These are phyloP conservation scores for Areca catechu DNA, from an alignment of 176 grass and related monocot genomes.

Conservation along the genomic window DNA sequence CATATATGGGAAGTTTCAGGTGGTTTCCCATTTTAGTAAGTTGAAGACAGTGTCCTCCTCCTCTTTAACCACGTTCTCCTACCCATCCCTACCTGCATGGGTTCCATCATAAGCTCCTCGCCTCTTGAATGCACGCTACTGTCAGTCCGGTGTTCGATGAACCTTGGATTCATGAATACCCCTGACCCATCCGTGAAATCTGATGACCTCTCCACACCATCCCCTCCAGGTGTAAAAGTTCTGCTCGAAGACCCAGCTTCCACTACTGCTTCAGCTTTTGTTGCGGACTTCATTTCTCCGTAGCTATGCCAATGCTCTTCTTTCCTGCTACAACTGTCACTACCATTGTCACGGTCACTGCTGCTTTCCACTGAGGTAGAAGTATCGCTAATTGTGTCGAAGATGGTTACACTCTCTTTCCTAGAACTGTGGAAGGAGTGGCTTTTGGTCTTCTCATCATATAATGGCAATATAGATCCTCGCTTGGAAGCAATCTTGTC, in stretches of 20 bases:
- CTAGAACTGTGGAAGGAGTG: conserved; percentile 54
- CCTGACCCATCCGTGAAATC: conserved; percentile 4
- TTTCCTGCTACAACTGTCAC: conserved; percentile 2
- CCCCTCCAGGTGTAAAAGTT: background rate
- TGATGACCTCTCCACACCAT: conserved; percentile 16
- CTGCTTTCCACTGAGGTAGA: conserved; percentile 32
- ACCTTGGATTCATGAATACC: conserved; percentile 27
- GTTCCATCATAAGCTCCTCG: conserved; percentile 13
- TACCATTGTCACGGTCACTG: conserved; percentile 18
- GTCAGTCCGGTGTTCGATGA: conserved; percentile 17
- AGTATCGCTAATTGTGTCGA: conserved; percentile 34
- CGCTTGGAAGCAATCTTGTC: conserved; percentile 24
- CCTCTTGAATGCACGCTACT: background rate
- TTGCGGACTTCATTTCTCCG: conserved; percentile 19
- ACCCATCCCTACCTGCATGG: background rate
- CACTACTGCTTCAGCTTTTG: conserved; percentile 5
- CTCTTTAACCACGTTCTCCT: conserved; percentile 45
- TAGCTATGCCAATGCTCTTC: background rate
- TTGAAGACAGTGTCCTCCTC: conserved; percentile 44
- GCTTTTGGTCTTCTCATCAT: conserved; percentile 46
- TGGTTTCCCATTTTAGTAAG: conserved; percentile 14
- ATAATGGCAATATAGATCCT: conserved; percentile 47
- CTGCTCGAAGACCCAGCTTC: conserved; percentile 35
- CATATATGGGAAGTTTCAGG: no score
- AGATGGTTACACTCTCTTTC: conserved; percentile 43